Base-by-base conservation (phyloP, 352 stramenopile genomes). In the Globisporangium takayamanum region DNA sequence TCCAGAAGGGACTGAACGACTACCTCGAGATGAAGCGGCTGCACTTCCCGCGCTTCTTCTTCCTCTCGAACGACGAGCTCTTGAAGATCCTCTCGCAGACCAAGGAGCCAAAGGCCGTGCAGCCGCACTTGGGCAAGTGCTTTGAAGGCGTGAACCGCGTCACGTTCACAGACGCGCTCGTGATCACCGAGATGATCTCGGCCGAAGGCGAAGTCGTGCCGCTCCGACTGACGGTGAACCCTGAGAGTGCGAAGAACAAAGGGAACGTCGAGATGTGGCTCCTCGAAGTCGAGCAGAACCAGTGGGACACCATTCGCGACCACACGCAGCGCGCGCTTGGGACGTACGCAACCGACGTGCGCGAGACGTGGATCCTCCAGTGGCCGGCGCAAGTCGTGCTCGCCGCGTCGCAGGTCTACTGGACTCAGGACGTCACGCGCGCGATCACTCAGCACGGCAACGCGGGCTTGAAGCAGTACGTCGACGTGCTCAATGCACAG, bases 221-320 rank as follows among this genome's bases (percentile, higher is more conserved):
- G 7, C 62, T 98, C 15, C 74, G 83, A 16, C 70, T 82, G 5
- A 62, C 70, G 3, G 89, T 98, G 33, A 90, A 97, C 52, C 92
- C 94, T 0, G 92, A 98, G 63, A 96, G 80, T 54, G 67, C 72
- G 2, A 88, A 86, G 36, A 98, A 98, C 70, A 98, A 98, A 61
- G 92, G 94, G 0, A 98, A 97, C 55, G 93, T 98, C 26, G 94
- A 98, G 62, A 89, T 96, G 70, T 98, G 94, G 94, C 70, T 98
- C 18, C 68, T 96, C 0, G 88, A 98, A 52, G 77, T 98, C 5
- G 89, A 98, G 64, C 69, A 78, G 46, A 93, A 73, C 57, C 90
- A 97, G 62, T 97, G 89, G 89, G 84, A 97, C 52, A 94, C 78
- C 26, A 73, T 98, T 11, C 84, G 91, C 6, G 89, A 96, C 53